Evolutionary conservation across 2,329 filamentous ascomycete genomes (phyloP), one percentile per base, ranked within the genome.

Genomic region (Coleophoma eucalyptorum): DNA sequence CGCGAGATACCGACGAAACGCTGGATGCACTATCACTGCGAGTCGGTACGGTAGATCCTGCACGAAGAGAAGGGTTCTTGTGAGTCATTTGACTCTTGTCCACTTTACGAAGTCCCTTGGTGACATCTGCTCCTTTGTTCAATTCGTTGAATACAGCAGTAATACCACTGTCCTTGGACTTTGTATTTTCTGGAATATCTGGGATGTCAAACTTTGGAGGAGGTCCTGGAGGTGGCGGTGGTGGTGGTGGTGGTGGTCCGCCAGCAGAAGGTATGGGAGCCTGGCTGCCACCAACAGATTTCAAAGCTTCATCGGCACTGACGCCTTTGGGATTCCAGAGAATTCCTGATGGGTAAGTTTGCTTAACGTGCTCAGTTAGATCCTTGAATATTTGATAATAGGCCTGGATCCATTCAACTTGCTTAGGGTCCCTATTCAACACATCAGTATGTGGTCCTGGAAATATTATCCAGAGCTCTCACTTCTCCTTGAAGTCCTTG

Each of bases 1-100:
- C 84, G 45, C 89, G 80, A 20, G 65, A 63, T 35, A 73, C 65
- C 6, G 78, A 76, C 12, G 72, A 68, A 38, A 75, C 74, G 53
- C 76, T 78, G 19, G 78, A 80, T 26, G 70, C 68, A 44, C 73
- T 73, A 48, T 75, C 72, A 49, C 76, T 78, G 51, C 79, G 72
- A 51, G 76, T 76, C 1, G 88, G 78, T 3, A 93, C 89, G 2
- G 82, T 79, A 12, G 89, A 87, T 54, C 77, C 76, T 20, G 89
- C 81, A 55, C 94, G 86, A 51, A 99, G 77, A 10, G 85, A 83
- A 13, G 94, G 94, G 71, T 99, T 99, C 77, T 97, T 97, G 73
- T 99, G 94, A 53, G 94, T 99, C 93, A 97, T 97, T 69, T 97
- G 80, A 49, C 89, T 94, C 66, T 86, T 87, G 72, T 97, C 93